phyloP scores from a whole-genome alignment of 441 rosid species.

The Syzygium malaccense region DNA sequence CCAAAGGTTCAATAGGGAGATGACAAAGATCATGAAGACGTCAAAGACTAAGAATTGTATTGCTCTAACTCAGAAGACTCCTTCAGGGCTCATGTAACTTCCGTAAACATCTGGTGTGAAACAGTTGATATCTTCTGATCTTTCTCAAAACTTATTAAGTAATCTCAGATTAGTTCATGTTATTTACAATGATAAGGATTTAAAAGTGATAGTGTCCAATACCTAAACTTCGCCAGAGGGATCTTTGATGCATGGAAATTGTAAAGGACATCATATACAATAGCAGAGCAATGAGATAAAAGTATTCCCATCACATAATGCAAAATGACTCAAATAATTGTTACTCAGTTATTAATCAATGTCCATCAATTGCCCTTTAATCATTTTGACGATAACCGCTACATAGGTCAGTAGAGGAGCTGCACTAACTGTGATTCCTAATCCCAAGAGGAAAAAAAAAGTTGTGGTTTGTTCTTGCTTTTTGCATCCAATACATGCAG shows the following conservation, averaged over 20 bases:
- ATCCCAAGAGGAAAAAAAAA: background rate
- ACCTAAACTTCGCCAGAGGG: background rate
- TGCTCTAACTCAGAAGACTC: background rate
- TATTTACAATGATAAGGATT: background rate
- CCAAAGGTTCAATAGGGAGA: background rate
- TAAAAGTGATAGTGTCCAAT: background rate
- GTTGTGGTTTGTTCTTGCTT: background rate
- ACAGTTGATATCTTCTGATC: background rate
- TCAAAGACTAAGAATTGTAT: background rate
- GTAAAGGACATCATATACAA: background rate
- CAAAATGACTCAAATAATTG: background rate
- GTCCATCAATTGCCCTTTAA: background rate
- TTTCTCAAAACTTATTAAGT: background rate
- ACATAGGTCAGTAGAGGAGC: background rate
- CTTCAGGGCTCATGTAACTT: background rate
- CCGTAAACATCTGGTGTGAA: background rate
- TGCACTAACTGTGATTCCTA: background rate
- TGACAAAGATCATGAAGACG: background rate
- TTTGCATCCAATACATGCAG: background rate
- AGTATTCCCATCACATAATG: background rate
- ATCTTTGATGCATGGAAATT: background rate
- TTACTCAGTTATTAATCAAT: background rate
- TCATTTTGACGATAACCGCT: background rate
- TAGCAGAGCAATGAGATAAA: background rate
- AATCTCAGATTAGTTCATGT: background rate